A percentile compares a stretch with the other conserved stretches of the same genome.
phyloP scores from a whole-genome alignment of 192 early-diverging fungal genomes.

The Coemansia furcata region DNA sequence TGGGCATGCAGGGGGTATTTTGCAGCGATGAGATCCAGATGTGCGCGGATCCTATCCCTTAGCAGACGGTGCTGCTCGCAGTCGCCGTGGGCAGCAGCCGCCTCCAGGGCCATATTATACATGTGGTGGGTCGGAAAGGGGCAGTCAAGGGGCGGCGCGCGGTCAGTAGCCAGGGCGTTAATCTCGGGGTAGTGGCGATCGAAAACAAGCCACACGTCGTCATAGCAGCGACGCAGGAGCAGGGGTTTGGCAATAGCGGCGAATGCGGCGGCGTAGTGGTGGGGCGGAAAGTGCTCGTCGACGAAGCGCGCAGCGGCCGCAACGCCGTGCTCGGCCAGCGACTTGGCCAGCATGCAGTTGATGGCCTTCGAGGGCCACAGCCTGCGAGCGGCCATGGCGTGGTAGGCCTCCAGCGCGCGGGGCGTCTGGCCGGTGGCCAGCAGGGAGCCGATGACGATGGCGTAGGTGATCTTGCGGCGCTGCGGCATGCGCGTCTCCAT shows the following conservation, averaged over 20 bases:
- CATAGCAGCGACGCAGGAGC: slow-evolving; percentile 12
- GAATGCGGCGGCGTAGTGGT: slow-evolving; percentile 23
- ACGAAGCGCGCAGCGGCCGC: slow-evolving; percentile 12
- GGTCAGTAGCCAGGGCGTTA: not conserved
- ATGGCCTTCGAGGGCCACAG: slow-evolving; percentile 33
- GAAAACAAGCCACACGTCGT: slow-evolving; percentile 17
- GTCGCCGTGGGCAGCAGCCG: slow-evolving; percentile 13
- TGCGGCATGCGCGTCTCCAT: slow-evolving; percentile 10
- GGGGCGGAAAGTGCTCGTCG: slow-evolving; percentile 14
- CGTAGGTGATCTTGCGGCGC: slow-evolving; percentile 13
- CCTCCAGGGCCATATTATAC: slow-evolving; percentile 24
- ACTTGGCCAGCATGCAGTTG: slow-evolving; percentile 40
- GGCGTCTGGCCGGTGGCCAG: slow-evolving; percentile 5
- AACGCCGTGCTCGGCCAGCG: not conserved
- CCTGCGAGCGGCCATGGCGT: slow-evolving; percentile 11
- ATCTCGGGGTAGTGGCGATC: slow-evolving; percentile 23
- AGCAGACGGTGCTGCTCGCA: slow-evolving; percentile 20
- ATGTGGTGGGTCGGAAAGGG: slow-evolving; percentile 33
- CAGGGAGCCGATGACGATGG: slow-evolving; percentile 19
- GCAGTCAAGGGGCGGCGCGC: not conserved
- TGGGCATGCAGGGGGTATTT: slow-evolving; percentile 1
- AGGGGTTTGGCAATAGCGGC: slow-evolving; percentile 17
- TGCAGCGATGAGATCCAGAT: slow-evolving; percentile 8
- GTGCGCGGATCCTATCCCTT: slow-evolving; percentile 22
- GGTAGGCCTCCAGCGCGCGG: slow-evolving; percentile 30